phyloP scores from a whole-genome alignment of 768 basidiomycete genomes.

The Leucogyrophana mollusca region DNA sequence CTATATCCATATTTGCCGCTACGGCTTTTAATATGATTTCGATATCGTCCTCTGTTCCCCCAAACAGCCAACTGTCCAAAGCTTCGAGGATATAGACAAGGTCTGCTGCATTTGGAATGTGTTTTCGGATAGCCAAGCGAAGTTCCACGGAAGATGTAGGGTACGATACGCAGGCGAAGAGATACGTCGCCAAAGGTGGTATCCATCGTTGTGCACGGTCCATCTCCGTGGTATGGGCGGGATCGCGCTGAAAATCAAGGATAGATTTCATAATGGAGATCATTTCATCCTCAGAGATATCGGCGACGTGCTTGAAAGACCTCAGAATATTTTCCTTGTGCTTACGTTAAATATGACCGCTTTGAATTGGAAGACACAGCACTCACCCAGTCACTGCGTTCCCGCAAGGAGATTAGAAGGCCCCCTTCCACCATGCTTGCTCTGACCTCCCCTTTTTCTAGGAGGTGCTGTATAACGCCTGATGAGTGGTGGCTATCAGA shows the following conservation, averaged over 20 bases:
- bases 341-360: not conserved
- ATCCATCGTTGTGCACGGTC: conserved; percentile 27
- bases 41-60: conserved; percentile 23
- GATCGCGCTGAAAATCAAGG: conserved; percentile 33
- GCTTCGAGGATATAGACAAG: conserved; percentile 36
- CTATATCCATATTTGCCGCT: conserved; percentile 6
- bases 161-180: conserved; percentile 40
- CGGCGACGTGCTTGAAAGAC: conserved; percentile 53
- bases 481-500: conserved; percentile 47
- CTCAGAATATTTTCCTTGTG: conserved; percentile 40
- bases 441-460: conserved; percentile 55
- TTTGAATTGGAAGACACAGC: not conserved
- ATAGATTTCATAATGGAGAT: conserved; percentile 50
- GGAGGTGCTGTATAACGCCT: conserved; percentile 55
- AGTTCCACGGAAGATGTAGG: conserved; percentile 36
- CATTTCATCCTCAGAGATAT: conserved; percentile 66
- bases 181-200: conserved; percentile 35
- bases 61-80: conserved; percentile 39
- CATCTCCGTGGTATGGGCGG: conserved; percentile 33
- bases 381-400: conserved; percentile 68
- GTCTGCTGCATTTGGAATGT: conserved; percentile 38
- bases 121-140: conserved; percentile 43
- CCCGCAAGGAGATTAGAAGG: conserved; percentile 50
- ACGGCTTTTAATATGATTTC: conserved; percentile 21
- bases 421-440: conserved; percentile 63